A percentile compares a stretch with the other conserved stretches of the same genome.
These are phyloP conservation scores for Paramecium tetraurelia DNA, from an alignment of 73 alveolate species.

Conservation along the genomic window DNA sequence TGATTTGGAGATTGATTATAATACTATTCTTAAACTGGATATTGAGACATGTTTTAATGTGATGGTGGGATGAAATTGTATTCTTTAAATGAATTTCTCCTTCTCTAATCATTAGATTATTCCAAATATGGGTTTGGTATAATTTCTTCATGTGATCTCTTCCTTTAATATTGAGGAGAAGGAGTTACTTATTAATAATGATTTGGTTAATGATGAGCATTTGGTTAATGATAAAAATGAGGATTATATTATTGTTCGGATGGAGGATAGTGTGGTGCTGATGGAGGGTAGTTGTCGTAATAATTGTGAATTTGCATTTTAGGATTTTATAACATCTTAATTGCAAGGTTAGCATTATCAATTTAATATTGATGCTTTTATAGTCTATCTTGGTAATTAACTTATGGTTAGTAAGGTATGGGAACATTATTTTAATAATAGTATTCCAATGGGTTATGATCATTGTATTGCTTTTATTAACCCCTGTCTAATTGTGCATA, in stretches of 20 bases:
- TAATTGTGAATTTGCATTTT: not conserved
- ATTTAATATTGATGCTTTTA: not conserved
- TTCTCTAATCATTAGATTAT: not conserved
- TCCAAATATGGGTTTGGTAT: not conserved
- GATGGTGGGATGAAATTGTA: not conserved
- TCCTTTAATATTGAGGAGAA: not conserved
- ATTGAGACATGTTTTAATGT: not conserved
- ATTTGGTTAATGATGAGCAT: not conserved
- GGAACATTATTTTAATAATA: conserved; percentile 13
- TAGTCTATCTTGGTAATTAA: not conserved
- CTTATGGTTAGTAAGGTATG: not conserved
- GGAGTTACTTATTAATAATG: not conserved
- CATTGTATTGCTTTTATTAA: not conserved
- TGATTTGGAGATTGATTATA: not conserved
- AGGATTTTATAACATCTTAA: not conserved
- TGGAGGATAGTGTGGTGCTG: not conserved
- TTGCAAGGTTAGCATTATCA: not conserved
- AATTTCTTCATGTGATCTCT: not conserved
- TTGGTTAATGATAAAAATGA: not conserved
- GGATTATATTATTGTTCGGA: not conserved
- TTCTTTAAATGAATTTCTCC: not conserved
- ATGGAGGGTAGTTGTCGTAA: not conserved
- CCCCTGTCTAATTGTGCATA: conserved; percentile 25
- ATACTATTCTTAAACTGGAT: not conserved
- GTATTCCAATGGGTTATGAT: not conserved